Conservation (phyloP, 176 grass and related monocot species). For the Eleusine indica region DNA sequence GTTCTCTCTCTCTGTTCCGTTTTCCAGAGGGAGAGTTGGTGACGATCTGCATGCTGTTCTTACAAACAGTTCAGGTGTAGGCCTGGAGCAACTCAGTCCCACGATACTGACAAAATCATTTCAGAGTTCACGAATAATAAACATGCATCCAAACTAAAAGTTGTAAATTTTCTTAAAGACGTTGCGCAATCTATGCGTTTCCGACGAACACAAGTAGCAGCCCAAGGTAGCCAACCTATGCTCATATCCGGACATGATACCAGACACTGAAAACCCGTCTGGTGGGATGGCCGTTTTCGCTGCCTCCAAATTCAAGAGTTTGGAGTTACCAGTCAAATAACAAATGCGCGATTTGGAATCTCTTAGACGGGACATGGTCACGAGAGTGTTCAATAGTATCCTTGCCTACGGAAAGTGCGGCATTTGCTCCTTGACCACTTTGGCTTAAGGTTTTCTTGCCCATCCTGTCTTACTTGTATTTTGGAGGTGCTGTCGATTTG, state of each 20-base stretch:
- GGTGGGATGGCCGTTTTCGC: neutral
- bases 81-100: neutral
- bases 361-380: neutral
- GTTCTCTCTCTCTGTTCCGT: neutral
- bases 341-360: neutral
- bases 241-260: neutral
- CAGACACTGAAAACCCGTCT: neutral
- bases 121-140: neutral
- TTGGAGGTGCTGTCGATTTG: slow-evolving; percentile 5
- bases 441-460: neutral
- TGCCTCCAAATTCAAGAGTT: neutral
- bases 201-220: neutral
- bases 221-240: neutral
- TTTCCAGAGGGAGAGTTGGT: neutral
- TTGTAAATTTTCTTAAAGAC: neutral
- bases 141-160: neutral
- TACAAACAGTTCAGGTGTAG: neutral
- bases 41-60: neutral
- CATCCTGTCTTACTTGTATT: neutral
- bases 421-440: slow-evolving; percentile 21
- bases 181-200: neutral
- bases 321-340: neutral
- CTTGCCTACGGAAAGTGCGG: slow-evolving; percentile 29
- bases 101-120: neutral
- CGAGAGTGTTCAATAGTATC: neutral